Evolutionary conservation across 2,329 filamentous ascomycete species (phyloP).

Genomic region (Botrytis porri): DNA sequence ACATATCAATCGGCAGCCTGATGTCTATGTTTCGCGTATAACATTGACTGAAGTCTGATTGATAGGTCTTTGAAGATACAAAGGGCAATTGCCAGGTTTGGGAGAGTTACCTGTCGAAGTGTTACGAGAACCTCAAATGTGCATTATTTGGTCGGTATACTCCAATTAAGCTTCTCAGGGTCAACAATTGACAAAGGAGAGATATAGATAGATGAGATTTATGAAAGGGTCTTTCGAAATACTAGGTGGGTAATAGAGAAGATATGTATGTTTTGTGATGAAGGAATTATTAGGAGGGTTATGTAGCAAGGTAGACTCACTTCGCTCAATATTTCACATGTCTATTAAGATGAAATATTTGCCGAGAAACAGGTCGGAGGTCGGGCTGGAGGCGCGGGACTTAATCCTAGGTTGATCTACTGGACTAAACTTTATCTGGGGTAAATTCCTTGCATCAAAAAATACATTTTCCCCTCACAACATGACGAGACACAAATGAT

Average conservation of each 20-base stretch:
- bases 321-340: conserved; percentile 11
- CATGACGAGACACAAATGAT: background rate
- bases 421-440: conserved; percentile 18
- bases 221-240: background rate
- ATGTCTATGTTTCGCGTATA: background rate
- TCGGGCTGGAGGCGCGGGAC: conserved; percentile 12
- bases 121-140: conserved; percentile 4
- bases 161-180: background rate
- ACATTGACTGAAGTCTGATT: background rate
- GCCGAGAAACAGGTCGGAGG: conserved; percentile 1
- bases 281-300: background rate
- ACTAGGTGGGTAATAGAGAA: background rate
- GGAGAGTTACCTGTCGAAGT: conserved; percentile 7
- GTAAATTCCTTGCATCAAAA: conserved; percentile 1
- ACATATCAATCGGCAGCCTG: no score
- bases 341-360: conserved; percentile 2
- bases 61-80: background rate
- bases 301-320: background rate
- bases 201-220: background rate
- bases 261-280: background rate
- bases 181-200: background rate
- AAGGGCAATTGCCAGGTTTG: background rate
- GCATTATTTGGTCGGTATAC: background rate
- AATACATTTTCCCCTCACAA: background rate
- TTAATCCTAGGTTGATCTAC: background rate